These are phyloP conservation scores for Boletus pseudo-olivaceus DNA, from an alignment of 768 basidiomycete species.

Conservation along the genomic window DNA sequence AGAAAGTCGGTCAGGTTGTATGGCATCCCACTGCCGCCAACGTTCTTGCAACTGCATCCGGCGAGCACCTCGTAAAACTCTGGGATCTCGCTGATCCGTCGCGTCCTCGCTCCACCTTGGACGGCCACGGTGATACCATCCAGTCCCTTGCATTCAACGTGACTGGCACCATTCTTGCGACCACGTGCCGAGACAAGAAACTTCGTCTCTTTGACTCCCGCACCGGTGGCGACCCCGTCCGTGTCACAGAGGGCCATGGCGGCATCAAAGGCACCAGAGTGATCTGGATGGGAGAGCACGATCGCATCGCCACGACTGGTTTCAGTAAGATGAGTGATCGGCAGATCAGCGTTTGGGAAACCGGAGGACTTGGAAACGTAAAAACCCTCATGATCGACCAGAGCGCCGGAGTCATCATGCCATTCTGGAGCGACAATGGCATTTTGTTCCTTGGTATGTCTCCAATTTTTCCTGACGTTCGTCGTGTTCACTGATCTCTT, in stretches of 20 bases:
- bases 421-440: conserved; percentile 95
- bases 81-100: conserved; percentile 87
- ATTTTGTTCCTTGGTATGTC: conserved; percentile 77
- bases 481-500: conserved; percentile 1
- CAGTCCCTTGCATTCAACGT: conserved; percentile 82
- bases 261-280: conserved; percentile 93
- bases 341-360: conserved; percentile 89
- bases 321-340: conserved; percentile 97
- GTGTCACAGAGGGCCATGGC: conserved; percentile 80
- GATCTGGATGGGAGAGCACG: conserved; percentile 86
- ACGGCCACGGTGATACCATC: conserved; percentile 83
- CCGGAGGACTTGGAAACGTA: conserved; percentile 65
- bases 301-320: conserved; percentile 90
- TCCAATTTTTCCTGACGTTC: neutral
- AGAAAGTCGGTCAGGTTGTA: conserved; percentile 91
- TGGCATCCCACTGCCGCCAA: conserved; percentile 91
- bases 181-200: conserved; percentile 92
- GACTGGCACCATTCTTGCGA: conserved; percentile 77
- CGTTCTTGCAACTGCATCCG: conserved; percentile 76
- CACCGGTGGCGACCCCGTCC: conserved; percentile 74
- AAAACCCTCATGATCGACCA: conserved; percentile 84
- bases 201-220: conserved; percentile 91
- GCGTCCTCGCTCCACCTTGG: conserved; percentile 53
- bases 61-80: conserved; percentile 84
- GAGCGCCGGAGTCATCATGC: conserved; percentile 92